A percentile compares a stretch with the other conserved stretches of the same genome.
These are phyloP conservation scores for Acanthamoeba healyi DNA, from an alignment of 208 protist species.

Conservation along the genomic window DNA sequence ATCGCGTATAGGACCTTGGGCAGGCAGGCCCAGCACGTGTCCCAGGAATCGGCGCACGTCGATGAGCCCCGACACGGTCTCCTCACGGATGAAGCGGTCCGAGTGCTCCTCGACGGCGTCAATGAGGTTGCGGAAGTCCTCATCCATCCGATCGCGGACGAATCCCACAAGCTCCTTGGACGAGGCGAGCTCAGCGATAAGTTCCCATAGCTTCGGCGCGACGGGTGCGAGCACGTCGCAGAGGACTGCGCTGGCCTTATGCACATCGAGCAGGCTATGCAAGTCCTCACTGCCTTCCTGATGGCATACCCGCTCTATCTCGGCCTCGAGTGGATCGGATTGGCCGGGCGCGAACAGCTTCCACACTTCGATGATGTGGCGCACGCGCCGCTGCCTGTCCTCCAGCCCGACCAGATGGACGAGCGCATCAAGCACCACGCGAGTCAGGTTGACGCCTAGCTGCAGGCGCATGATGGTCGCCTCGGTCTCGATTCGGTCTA, in stretches of 20 bases:
- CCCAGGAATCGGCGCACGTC: slow-evolving; percentile 17
- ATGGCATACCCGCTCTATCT: too few relatives aligned
- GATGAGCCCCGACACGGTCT: slow-evolving; percentile 16
- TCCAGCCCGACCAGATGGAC: neutral
- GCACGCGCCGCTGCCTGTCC: neutral
- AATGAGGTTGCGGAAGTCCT: slow-evolving; percentile 25
- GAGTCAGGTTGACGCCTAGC: neutral
- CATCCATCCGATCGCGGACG: neutral
- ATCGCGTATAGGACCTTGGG: neutral
- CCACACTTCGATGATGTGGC: neutral
- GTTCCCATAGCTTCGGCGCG: neutral
- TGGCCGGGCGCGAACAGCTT: neutral
- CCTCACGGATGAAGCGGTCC: slow-evolving; percentile 22
- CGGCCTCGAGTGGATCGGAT: neutral
- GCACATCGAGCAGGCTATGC: too few relatives aligned
- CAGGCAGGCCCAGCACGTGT: neutral
- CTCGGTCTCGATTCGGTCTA: neutral
- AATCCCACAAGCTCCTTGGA: slow-evolving; percentile 12
- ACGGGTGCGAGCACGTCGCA: neutral
- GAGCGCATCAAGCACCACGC: neutral
- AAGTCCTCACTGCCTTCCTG: too few relatives aligned
- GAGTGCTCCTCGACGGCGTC: slow-evolving; percentile 36
- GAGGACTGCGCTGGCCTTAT: too few relatives aligned
- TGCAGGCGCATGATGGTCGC: neutral
- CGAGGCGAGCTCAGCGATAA: neutral